Conservation (phyloP, 768 basidiomycete genomes). For the Suillus discolor region DNA sequence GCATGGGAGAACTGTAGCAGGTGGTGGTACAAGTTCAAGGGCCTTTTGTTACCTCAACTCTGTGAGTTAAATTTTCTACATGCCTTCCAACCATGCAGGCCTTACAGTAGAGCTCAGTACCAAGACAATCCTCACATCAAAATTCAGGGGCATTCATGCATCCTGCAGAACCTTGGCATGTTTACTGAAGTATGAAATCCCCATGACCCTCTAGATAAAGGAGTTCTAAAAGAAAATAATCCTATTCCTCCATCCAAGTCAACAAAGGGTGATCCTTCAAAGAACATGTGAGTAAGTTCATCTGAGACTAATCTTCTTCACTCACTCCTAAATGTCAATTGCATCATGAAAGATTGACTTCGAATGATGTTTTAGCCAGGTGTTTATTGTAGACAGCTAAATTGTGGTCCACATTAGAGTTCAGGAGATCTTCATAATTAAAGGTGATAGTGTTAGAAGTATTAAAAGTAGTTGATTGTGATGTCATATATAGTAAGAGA, state of each 20-base stretch:
- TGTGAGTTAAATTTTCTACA: slow-evolving; percentile 17
- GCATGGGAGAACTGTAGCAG: too few species aligned
- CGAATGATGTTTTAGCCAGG: not conserved
- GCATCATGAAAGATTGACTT: not conserved
- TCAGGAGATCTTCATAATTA: not conserved
- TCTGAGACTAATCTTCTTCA: not conserved
- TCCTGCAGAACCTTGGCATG: slow-evolving; percentile 6
- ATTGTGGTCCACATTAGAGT: not conserved
- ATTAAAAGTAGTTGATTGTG: not conserved
- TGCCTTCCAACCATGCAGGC: slow-evolving; percentile 13
- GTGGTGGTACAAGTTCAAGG: too few species aligned
- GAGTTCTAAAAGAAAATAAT: slow-evolving; percentile 15
- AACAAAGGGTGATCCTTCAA: slow-evolving; percentile 19
- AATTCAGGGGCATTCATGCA: not conserved
- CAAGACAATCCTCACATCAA: slow-evolving; percentile 18
- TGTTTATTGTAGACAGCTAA: not conserved
- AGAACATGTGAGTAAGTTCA: slow-evolving; percentile 19
- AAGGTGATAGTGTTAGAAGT: not conserved
- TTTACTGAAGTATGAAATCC: not conserved
- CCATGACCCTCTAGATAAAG: slow-evolving; percentile 8
- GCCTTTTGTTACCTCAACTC: too few species aligned
- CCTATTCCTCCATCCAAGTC: not conserved
- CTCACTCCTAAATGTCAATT: not conserved
- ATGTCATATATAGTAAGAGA: not conserved
- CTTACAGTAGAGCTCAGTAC: slow-evolving; percentile 9